A percentile compares a stretch with the other conserved stretches of the same genome.
Evolutionary conservation across 2,329 filamentous ascomycete genomes (phyloP).

Genomic region (Paramyrothecium roridum): DNA sequence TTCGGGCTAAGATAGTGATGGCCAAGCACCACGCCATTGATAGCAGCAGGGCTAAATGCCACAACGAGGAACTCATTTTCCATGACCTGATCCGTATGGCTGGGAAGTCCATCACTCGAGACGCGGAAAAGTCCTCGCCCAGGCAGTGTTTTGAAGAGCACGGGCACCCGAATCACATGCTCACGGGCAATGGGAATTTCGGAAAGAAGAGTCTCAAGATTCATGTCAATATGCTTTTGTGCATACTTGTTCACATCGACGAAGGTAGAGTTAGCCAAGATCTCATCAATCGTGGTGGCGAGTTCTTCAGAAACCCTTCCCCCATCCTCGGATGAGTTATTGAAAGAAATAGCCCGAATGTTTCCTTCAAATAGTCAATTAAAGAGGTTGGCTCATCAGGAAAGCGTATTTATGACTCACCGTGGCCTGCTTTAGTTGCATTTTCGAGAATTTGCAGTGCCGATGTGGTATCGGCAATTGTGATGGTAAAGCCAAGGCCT

Average conservation of each 20-base stretch:
- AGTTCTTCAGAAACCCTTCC: conserved; percentile 3
- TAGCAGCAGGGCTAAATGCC: conserved; percentile 11
- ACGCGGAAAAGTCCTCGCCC: not conserved
- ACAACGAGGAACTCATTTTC: conserved; percentile 3
- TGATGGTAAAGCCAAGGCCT: conserved; percentile 19
- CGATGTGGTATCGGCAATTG: conserved; percentile 15
- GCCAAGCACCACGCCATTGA: conserved; percentile 18
- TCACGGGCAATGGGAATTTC: conserved; percentile 15
- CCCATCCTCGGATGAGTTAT: not conserved
- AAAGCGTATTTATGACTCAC: too few relatives aligned
- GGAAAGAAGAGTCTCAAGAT: conserved; percentile 13
- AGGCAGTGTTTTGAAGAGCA: conserved; percentile 10
- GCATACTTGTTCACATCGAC: conserved; percentile 5
- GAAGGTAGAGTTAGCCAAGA: conserved; percentile 9
- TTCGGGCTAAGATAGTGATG: conserved; percentile 15
- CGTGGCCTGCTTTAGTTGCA: conserved; percentile 17
- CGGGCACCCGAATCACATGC: conserved; percentile 17
- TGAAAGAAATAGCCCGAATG: not conserved
- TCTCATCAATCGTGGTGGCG: conserved; percentile 7
- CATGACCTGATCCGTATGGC: not conserved
- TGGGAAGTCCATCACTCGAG: conserved; percentile 1
- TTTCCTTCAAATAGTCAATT: too few relatives aligned
- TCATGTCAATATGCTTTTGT: conserved; percentile 10
- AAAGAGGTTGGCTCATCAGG: too few relatives aligned
- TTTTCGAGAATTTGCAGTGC: conserved; percentile 19